Base-by-base conservation (phyloP, 1,284 basidiomycete genomes). In the Takashimella koratensis region DNA sequence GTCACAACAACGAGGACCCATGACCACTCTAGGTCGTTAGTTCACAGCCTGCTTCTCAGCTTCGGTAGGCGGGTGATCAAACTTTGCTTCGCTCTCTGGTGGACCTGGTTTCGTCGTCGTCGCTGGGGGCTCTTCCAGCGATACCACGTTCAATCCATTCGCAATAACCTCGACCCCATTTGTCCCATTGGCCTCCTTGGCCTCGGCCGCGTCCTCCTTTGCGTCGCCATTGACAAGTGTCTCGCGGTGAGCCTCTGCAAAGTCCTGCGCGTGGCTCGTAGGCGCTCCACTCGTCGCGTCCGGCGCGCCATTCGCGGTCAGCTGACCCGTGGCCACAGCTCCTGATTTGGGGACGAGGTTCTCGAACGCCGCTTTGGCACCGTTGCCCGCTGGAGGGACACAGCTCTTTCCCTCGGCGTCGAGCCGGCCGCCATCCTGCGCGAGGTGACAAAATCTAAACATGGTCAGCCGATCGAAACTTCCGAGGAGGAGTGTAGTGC, bases 361-460 rank as follows among this genome's bases (percentile, higher is more conserved):
- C 27, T 72, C 63, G 2, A 62, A 49, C 16, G 74, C 74, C 25
- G 71, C 71, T 45, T 65, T 58, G 53, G 71, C 69, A 30, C 75
- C 75, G 62, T 74, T 74, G 3, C 75, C 75, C 8, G 65, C 51
- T 3, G 71, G 66, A 0, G 75, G 73, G 52, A 66, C 49, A 49
- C 64, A 68, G 6, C 49, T 36, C 43, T 69, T 54, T 19, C 72
- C 73, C n/a, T 72, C 52, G 24, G 58, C 51, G 59, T 72, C 66
- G 10, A 71, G 51, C 6, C 75, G 68, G 5, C 60, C 60, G 10
- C 75, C 75, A 51, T 75, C 71, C 2, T 59, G 53, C 0, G 71
- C 63, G 40, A 73, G 52, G 50, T 61, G 59, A 51, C 69, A 70
- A 57, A 71, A 70, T 26, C 62, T 66, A 36, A 36, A n/a, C n/a